phyloP scores from a whole-genome alignment of 2,329 filamentous ascomycete species.

The Ophiocordyceps camponoti-saundersi region DNA sequence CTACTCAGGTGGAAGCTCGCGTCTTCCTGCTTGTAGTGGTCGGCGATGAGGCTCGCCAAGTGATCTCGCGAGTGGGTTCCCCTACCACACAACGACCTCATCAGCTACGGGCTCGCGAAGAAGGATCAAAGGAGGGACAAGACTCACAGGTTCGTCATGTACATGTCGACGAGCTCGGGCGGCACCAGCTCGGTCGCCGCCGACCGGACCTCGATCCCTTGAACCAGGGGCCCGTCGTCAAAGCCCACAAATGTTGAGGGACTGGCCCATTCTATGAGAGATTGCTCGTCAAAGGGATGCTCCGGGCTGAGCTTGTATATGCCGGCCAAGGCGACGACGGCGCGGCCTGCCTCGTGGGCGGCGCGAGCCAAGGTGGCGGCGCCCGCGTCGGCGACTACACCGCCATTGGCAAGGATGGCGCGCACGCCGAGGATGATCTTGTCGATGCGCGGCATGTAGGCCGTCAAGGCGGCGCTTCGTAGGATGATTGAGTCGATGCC shows the following conservation, averaged over 20 bases:
- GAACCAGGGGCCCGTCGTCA: conserved; percentile 63
- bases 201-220: conserved; percentile 60
- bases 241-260: conserved; percentile 61
- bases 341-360: conserved; percentile 64
- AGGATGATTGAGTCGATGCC: conserved; percentile 75
- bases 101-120: neutral
- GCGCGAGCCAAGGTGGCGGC: conserved; percentile 69
- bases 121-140: neutral
- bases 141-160: conserved; percentile 59
- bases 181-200: conserved; percentile 72
- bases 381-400: conserved; percentile 71
- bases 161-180: conserved; percentile 58
- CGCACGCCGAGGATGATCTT: conserved; percentile 87
- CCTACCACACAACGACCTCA: conserved; percentile 17
- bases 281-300: conserved; percentile 68
- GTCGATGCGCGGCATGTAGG: conserved; percentile 88
- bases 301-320: conserved; percentile 90
- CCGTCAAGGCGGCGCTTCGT: conserved; percentile 71
- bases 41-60: conserved; percentile 54
- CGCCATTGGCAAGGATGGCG: conserved; percentile 76
- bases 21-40: conserved; percentile 62
- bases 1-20: conserved; percentile 39
- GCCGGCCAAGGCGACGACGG: conserved; percentile 76
- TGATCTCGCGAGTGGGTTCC: conserved; percentile 55
- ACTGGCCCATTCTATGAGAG: conserved; percentile 74